These are phyloP conservation scores for Exophiala oligosperma DNA, from an alignment of 2,329 filamentous ascomycete genomes.

Conservation along the genomic window DNA sequence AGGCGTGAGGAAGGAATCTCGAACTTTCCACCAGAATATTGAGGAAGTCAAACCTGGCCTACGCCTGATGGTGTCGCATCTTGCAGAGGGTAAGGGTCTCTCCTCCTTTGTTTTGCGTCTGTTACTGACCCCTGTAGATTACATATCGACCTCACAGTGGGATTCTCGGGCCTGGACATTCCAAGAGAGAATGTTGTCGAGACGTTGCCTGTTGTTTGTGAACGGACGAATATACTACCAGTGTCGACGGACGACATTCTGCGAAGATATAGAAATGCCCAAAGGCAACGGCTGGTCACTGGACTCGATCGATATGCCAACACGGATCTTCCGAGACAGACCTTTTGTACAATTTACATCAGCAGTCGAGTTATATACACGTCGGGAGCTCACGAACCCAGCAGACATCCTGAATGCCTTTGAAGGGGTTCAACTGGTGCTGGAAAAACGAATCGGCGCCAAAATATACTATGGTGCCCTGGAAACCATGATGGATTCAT, in stretches of 20 bases:
- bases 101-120: background rate
- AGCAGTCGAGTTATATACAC: constrained; percentile 30
- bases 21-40: constrained; percentile 29
- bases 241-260: constrained; percentile 29
- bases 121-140: constrained; percentile 14
- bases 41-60: constrained; percentile 28
- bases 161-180: constrained; percentile 43
- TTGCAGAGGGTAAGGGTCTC: constrained; percentile 24
- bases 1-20: constrained; percentile 29
- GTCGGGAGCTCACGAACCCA: constrained; percentile 29
- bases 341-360: constrained; percentile 31
- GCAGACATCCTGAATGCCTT: constrained; percentile 29
- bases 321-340: constrained; percentile 29
- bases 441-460: constrained; percentile 27
- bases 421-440: constrained; percentile 27
- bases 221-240: constrained; percentile 31
- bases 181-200: constrained; percentile 40
- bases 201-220: constrained; percentile 39
- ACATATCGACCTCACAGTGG: constrained; percentile 35
- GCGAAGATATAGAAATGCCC: constrained; percentile 30
- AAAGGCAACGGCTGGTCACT: constrained; percentile 27
- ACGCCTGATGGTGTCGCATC: constrained; percentile 30
- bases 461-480: constrained; percentile 26
- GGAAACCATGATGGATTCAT: constrained; percentile 29
- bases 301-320: constrained; percentile 31